Evolutionary conservation across 2,329 filamentous ascomycete genomes (phyloP).

Genomic region (Pestalotiopsis sp.): DNA sequence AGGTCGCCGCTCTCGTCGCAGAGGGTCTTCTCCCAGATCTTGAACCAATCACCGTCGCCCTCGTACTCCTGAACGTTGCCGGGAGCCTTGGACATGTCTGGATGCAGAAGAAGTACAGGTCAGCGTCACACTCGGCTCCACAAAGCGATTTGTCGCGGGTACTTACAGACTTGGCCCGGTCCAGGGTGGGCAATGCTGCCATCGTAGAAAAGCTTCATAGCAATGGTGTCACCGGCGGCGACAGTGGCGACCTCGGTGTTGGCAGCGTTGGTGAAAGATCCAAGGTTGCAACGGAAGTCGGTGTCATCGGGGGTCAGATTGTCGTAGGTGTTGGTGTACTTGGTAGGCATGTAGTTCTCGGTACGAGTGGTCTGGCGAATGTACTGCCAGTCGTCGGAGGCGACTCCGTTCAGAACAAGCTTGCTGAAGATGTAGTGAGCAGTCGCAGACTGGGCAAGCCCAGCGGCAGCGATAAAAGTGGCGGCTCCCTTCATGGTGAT

Average conservation of each 20-base stretch:
- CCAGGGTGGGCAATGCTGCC: conserved; percentile 11
- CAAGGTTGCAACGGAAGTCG: conserved; percentile 7
- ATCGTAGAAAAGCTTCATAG: conserved; percentile 4
- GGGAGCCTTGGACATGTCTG: conserved; percentile 2
- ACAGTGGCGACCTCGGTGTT: conserved; percentile 5
- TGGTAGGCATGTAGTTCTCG: conserved; percentile 4
- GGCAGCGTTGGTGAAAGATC: background rate
- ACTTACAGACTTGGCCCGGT: conserved; percentile 16
- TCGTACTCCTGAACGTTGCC: conserved; percentile 18
- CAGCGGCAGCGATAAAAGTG: background rate
- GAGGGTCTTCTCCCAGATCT: conserved; percentile 18
- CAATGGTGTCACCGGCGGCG: background rate
- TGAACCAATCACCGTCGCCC: conserved; percentile 19
- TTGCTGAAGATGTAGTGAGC: conserved; percentile 8
- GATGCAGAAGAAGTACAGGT: background rate
- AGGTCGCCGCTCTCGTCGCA: background rate
- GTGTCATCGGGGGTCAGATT: background rate
- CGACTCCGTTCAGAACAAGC: background rate
- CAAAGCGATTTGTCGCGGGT: no score
- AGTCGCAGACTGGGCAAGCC: background rate
- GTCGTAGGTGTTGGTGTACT: conserved; percentile 2
- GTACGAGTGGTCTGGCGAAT: conserved; percentile 3
- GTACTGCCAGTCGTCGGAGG: conserved; percentile 3
- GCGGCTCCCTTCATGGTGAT: background rate
- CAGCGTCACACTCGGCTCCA: no score